Conservation (phyloP, 2,329 filamentous ascomycete species). For the Talaromyces albobiverticillius region DNA sequence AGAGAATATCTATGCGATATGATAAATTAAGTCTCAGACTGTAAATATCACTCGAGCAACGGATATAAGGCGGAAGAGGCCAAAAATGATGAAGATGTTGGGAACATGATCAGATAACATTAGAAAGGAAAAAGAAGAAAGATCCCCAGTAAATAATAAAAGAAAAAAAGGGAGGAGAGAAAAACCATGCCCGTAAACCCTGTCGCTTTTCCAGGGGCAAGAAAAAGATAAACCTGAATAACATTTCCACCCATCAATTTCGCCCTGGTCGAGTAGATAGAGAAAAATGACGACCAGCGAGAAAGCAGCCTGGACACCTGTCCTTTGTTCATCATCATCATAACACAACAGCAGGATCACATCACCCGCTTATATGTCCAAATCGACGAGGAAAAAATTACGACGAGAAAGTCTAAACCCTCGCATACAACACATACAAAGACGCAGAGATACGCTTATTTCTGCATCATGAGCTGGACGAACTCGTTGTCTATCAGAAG, state of each 20-base stretch:
- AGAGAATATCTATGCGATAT: no score
- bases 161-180: neutral
- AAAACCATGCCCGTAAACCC: neutral
- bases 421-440: conserved; percentile 20
- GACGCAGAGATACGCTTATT: conserved; percentile 53
- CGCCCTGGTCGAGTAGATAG: neutral
- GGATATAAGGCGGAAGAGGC: no score
- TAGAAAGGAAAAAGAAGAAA: neutral
- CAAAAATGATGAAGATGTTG: neutral
- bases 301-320: conserved; percentile 6
- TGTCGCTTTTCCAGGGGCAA: neutral
- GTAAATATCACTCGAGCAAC: no score
- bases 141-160: neutral
- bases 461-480: conserved; percentile 94
- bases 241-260: neutral
- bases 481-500: conserved; percentile 75
- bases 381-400: conserved; percentile 21
- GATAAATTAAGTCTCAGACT: no score
- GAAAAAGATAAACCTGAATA: neutral
- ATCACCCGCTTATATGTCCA: conserved; percentile 14
- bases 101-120: neutral
- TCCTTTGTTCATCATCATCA: neutral
- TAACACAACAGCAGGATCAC: conserved; percentile 6
- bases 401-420: conserved; percentile 12
- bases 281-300: neutral